These are phyloP conservation scores for Tuber borchii DNA, from an alignment of 495 filamentous ascomycete species.

Conservation along the genomic window DNA sequence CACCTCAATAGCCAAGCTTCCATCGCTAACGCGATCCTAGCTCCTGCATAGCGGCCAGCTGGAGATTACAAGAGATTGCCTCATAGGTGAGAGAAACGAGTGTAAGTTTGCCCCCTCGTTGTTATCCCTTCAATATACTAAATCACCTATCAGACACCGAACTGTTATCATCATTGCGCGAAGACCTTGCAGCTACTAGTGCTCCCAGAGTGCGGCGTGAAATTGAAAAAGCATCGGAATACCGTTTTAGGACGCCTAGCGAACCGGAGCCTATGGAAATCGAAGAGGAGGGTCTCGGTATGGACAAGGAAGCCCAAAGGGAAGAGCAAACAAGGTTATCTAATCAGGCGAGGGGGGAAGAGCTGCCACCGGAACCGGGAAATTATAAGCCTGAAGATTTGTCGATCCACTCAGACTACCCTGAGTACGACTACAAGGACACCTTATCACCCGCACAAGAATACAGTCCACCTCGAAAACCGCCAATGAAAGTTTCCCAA, in stretches of 20 bases:
- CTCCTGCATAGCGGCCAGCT: constrained; percentile 21
- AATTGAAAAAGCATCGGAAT: constrained; percentile 4
- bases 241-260: constrained; percentile 5
- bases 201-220: constrained; percentile 15
- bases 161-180: constrained; percentile 24
- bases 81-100: constrained; percentile 20
- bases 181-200: constrained; percentile 21
- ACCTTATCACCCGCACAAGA: constrained; percentile 1
- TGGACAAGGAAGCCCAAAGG: neutral
- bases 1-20: neutral
- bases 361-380: neutral
- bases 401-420: constrained; percentile 4
- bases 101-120: constrained; percentile 8
- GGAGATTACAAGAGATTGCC: constrained; percentile 10
- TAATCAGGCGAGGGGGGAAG: neutral
- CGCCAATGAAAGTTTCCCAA: constrained; percentile 23
- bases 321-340: neutral
- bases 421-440: constrained; percentile 12
- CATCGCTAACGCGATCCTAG: constrained; percentile 16
- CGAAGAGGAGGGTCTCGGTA: neutral
- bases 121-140: neutral
- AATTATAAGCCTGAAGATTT: neutral
- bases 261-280: constrained; percentile 12
- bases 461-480: constrained; percentile 11
- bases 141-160: constrained; percentile 23